phyloP scores from a whole-genome alignment of 257 asterid genomes.

The Misopates orontium region DNA sequence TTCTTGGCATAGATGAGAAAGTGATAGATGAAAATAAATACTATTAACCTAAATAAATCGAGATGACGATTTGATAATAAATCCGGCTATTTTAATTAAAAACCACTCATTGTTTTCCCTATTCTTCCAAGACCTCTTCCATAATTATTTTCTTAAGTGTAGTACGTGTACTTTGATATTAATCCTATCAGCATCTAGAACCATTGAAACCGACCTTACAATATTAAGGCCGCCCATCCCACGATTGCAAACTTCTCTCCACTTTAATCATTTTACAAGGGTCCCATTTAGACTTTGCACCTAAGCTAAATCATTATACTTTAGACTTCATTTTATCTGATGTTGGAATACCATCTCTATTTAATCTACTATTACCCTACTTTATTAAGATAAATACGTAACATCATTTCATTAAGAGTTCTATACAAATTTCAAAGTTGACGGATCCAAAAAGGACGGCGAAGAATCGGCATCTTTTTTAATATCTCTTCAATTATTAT shows the following conservation, averaged over 20 bases:
- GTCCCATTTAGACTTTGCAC: slow-evolving; percentile 60
- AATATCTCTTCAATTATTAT: not conserved
- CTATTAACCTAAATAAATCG: no score
- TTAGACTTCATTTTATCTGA: slow-evolving; percentile 41
- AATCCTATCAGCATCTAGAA: slow-evolving; percentile 9
- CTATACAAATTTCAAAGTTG: slow-evolving; percentile 26
- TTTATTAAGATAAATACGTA: not conserved
- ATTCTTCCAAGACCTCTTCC: not conserved
- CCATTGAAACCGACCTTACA: slow-evolving; percentile 28
- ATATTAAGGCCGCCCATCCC: slow-evolving; percentile 39
- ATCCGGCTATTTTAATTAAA: no score
- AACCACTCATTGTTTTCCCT: not conserved
- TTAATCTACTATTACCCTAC: not conserved
- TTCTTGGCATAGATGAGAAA: not conserved
- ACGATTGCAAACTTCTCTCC: slow-evolving; percentile 38
- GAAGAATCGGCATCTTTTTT: slow-evolving; percentile 33
- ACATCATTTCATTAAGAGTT: not conserved
- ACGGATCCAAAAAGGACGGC: slow-evolving; percentile 46
- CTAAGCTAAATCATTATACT: slow-evolving; percentile 66
- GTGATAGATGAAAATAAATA: not conserved
- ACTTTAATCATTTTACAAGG: slow-evolving; percentile 51
- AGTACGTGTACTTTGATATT: slow-evolving; percentile 2
- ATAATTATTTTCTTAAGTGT: not conserved
- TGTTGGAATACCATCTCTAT: slow-evolving; percentile 28
- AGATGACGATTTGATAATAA: no score